phyloP scores from a whole-genome alignment of 2,329 filamentous ascomycete genomes.

The Epichloe baconii region DNA sequence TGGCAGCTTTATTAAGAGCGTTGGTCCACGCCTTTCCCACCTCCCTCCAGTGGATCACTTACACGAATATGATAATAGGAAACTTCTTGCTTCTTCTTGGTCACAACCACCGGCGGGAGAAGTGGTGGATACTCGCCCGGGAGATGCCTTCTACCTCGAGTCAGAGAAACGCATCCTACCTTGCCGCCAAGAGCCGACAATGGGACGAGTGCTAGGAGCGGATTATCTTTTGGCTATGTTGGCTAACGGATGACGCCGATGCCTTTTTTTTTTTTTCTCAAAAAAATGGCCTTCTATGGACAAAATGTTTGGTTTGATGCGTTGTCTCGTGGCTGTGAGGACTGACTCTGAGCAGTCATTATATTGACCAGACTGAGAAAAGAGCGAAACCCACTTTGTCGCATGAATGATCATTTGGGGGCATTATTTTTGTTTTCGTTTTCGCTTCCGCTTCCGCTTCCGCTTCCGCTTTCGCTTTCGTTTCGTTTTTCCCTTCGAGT shows the following conservation, averaged over 20 bases:
- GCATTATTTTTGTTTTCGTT: too few species aligned
- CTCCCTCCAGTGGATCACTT: neutral
- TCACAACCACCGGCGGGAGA: neutral
- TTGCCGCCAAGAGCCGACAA: neutral
- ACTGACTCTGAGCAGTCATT: neutral
- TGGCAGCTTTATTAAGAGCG: neutral
- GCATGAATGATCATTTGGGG: neutral
- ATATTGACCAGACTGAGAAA: neutral
- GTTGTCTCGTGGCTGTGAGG: neutral
- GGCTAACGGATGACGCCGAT: neutral
- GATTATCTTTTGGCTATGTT: neutral
- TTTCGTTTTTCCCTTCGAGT: too few species aligned
- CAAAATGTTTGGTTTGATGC: neutral
- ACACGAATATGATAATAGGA: neutral
- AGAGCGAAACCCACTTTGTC: neutral
- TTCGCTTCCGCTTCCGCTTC: too few species aligned
- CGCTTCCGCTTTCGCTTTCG: too few species aligned
- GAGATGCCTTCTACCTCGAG: too few species aligned
- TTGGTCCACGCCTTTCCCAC: neutral
- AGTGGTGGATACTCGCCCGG: neutral
- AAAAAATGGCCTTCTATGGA: too few species aligned
- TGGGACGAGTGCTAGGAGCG: neutral
- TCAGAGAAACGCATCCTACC: neutral
- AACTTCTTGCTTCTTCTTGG: neutral
- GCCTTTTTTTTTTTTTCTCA: too few species aligned